phyloP scores from a whole-genome alignment of 2,329 filamentous ascomycete genomes.

The Westerdykella sp. region DNA sequence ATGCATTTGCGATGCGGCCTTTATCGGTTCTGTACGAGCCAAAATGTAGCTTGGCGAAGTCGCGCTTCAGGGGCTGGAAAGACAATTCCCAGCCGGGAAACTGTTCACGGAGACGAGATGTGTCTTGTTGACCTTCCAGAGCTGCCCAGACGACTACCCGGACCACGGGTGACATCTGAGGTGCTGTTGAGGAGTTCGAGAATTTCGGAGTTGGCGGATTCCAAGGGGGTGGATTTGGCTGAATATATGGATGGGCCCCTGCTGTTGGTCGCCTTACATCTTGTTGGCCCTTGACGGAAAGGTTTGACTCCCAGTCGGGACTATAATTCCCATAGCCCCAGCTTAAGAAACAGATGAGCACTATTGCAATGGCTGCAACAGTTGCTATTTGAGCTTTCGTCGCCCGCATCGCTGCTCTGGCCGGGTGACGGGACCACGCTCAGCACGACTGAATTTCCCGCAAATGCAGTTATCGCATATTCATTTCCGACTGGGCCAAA shows the following conservation, averaged over 20 bases:
- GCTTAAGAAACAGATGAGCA: too few species aligned
- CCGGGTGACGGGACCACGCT: too few species aligned
- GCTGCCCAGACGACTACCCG: slow-evolving; percentile 10
- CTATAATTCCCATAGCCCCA: too few species aligned
- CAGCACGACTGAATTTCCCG: too few species aligned
- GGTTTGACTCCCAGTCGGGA: too few species aligned
- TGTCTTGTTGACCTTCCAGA: slow-evolving; percentile 13
- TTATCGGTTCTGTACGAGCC: slow-evolving; percentile 10
- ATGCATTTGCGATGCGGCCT: slow-evolving; percentile 19
- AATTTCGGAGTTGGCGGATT: slow-evolving; percentile 5
- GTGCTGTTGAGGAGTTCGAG: not conserved
- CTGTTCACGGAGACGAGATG: slow-evolving; percentile 9
- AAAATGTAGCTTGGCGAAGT: slow-evolving; percentile 9
- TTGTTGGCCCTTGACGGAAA: too few species aligned
- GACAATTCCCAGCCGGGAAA: slow-evolving; percentile 37
- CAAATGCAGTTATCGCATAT: too few species aligned
- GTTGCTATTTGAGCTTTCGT: too few species aligned
- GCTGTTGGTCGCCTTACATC: not conserved
- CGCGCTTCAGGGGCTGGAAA: slow-evolving; percentile 25
- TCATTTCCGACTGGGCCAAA: too few species aligned
- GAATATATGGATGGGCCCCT: slow-evolving; percentile 10
- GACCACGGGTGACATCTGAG: not conserved
- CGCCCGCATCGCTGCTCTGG: too few species aligned
- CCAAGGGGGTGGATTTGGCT: slow-evolving; percentile 3
- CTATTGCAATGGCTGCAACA: too few species aligned